Conservation (phyloP, 352 stramenopile genomes). For the Globisporangium rhizosaccharum region DNA sequence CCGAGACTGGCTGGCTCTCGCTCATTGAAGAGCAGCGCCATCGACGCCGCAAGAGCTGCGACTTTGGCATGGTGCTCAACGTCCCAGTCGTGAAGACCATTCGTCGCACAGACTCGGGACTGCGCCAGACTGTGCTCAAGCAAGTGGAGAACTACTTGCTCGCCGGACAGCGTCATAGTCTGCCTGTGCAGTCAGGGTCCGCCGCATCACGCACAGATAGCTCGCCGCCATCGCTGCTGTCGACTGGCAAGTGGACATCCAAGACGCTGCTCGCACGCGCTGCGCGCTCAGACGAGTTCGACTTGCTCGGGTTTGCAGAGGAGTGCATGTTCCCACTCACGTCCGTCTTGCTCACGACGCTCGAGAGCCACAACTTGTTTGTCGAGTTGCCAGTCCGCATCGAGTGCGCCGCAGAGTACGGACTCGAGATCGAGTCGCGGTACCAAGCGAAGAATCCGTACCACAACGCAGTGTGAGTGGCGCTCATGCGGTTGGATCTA, state of each 20-base stretch:
- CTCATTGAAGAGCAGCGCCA: conserved; percentile 50
- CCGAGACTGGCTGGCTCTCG: conserved; percentile 34
- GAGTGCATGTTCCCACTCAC: conserved; percentile 51
- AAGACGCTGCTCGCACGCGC: conserved; percentile 31
- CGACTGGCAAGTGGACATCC: conserved; percentile 27
- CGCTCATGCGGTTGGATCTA: neutral
- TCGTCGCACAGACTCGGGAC: conserved; percentile 42
- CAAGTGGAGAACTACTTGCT: conserved; percentile 46
- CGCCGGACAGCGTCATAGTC: conserved; percentile 8
- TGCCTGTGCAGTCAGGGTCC: no score
- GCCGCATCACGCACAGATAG: neutral
- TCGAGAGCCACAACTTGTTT: conserved; percentile 65
- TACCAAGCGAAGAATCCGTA: conserved; percentile 76
- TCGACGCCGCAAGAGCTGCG: conserved; percentile 30
- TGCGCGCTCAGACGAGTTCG: conserved; percentile 32
- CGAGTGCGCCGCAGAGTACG: conserved; percentile 45
- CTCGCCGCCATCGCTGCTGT: conserved; percentile 2
- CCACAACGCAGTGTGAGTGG: conserved; percentile 66
- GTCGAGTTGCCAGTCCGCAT: conserved; percentile 44
- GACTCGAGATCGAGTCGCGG: conserved; percentile 54
- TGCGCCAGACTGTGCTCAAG: conserved; percentile 44
- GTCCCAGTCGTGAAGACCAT: conserved; percentile 23
- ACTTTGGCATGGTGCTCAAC: conserved; percentile 12
- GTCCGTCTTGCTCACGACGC: conserved; percentile 51
- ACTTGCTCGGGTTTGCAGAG: conserved; percentile 44